Percentiles rank a stretch among this genome's conserved stretches.
These are phyloP conservation scores for Strobilomyces confusus DNA, from an alignment of 768 basidiomycete species.

Conservation along the genomic window DNA sequence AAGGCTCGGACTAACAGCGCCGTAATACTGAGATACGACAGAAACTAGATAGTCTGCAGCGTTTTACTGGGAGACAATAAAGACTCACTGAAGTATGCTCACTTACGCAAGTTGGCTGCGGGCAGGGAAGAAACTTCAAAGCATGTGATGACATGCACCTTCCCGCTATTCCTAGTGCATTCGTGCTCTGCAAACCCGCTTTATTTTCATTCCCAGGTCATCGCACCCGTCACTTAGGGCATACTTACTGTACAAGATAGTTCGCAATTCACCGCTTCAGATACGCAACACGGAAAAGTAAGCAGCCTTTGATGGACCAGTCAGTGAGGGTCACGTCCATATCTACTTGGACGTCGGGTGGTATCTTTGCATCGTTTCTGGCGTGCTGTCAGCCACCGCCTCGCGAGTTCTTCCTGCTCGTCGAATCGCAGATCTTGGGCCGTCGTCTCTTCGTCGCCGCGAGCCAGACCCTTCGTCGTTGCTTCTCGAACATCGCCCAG, in stretches of 20 bases:
- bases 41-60: too few relatives aligned
- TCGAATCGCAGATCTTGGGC: not conserved
- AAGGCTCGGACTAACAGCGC: too few relatives aligned
- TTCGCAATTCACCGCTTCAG: not conserved
- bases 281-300: too few relatives aligned
- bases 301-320: not conserved
- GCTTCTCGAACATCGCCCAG: not conserved
- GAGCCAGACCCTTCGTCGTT: not conserved
- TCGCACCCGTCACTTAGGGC: too few relatives aligned
- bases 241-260: not conserved
- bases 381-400: constrained; percentile 7
- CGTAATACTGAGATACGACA: too few relatives aligned
- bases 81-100: too few relatives aligned
- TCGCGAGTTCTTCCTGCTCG: constrained; percentile 8
- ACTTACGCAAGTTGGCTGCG: too few relatives aligned
- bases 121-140: too few relatives aligned
- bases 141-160: too few relatives aligned
- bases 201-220: not conserved
- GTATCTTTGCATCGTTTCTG: not conserved
- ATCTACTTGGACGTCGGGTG: not conserved
- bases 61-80: too few relatives aligned
- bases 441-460: not conserved
- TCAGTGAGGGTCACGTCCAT: not conserved
- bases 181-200: not conserved
- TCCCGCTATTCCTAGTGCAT: too few relatives aligned